A percentile compares a stretch with the other conserved stretches of the same genome.
These are phyloP conservation scores for Colletotrichum siamense DNA, from an alignment of 2,329 filamentous ascomycete genomes.

Conservation along the genomic window DNA sequence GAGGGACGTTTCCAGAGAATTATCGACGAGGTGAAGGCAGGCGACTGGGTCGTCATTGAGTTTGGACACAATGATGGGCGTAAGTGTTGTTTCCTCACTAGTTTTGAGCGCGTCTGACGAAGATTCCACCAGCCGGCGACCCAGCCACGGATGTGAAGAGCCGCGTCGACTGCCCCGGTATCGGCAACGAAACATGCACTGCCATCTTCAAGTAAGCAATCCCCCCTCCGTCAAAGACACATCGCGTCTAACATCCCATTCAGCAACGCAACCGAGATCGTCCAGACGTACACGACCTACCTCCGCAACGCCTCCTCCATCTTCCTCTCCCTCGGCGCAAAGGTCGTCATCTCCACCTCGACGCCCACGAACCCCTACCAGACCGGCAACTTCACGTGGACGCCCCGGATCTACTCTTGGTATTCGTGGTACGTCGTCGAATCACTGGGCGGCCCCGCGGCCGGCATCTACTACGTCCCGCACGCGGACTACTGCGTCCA, in stretches of 20 bases:
- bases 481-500: slow-evolving; percentile 63
- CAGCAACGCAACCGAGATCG: slow-evolving; percentile 45
- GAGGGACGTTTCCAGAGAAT: slow-evolving; percentile 69
- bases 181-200: slow-evolving; percentile 59
- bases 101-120: background rate
- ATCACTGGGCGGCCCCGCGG: slow-evolving; percentile 33
- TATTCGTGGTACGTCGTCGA: slow-evolving; percentile 41
- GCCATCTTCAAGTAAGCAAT: slow-evolving; percentile 42
- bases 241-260: background rate
- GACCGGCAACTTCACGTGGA: slow-evolving; percentile 54
- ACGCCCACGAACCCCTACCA: slow-evolving; percentile 67
- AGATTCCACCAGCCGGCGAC: background rate
- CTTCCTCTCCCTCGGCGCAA: slow-evolving; percentile 62
- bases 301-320: slow-evolving; percentile 60
- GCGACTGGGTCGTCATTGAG: slow-evolving; percentile 73
- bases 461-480: slow-evolving; percentile 60
- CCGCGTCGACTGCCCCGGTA: slow-evolving; percentile 62
- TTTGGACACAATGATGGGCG: slow-evolving; percentile 76
- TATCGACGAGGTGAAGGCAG: slow-evolving; percentile 53
- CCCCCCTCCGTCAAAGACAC: accelerated
- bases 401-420: slow-evolving; percentile 58
- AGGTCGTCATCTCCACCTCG: slow-evolving; percentile 62
- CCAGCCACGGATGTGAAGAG: slow-evolving; percentile 54
- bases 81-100: no score
- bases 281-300: slow-evolving; percentile 67